phyloP scores from a whole-genome alignment of 73 alveolate species.

The Durusdinium trenchii region DNA sequence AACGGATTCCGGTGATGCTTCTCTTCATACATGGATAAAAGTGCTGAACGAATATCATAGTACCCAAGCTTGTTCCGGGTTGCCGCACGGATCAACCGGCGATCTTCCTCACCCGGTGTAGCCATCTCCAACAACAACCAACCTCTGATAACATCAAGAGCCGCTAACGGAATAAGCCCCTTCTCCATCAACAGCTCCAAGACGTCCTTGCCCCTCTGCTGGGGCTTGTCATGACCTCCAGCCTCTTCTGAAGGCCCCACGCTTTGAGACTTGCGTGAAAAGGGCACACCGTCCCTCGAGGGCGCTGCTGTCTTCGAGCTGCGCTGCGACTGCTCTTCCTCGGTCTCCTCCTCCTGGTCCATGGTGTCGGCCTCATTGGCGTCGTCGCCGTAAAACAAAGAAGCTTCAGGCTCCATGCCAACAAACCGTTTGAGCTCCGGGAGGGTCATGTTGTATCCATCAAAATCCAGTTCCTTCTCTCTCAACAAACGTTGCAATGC shows the following conservation, averaged over 20 bases:
- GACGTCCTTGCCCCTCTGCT: background rate
- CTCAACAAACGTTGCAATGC: background rate
- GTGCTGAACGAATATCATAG: background rate
- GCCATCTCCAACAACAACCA: constrained; percentile 47
- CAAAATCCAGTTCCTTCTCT: background rate
- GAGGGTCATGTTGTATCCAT: background rate
- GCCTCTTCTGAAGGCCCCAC: too few species aligned
- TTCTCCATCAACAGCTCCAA: constrained; percentile 9
- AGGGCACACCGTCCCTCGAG: too few species aligned
- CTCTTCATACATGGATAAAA: constrained; percentile 43
- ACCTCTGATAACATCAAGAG: constrained; percentile 19
- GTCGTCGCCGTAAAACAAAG: background rate
- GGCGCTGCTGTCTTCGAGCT: too few species aligned
- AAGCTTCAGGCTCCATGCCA: background rate
- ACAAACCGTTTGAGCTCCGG: background rate
- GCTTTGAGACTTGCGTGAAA: too few species aligned
- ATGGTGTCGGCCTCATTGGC: background rate
- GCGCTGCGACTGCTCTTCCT: too few species aligned
- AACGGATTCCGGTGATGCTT: background rate
- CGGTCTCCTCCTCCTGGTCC: background rate
- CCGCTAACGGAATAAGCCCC: constrained; percentile 30
- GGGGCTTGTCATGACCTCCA: too few species aligned
- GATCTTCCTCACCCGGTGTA: constrained; percentile 4
- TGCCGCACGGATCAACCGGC: constrained; percentile 30
- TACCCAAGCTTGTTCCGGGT: constrained; percentile 40